Base-by-base conservation (phyloP, 2,329 filamentous ascomycete genomes). In the Exophiala aquamarina region DNA sequence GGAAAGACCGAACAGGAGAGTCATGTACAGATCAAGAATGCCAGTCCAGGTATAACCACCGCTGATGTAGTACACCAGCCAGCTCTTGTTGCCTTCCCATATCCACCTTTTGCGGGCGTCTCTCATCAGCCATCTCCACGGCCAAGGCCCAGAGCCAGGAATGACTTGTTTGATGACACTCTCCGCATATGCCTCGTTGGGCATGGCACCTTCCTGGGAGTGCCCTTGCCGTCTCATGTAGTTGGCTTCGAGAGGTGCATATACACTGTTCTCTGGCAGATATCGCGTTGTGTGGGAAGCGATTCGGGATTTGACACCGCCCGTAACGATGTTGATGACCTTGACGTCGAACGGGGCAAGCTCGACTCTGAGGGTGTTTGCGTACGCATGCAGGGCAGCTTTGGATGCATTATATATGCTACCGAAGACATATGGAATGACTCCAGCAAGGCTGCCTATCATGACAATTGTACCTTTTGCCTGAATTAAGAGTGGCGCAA, bases 281-380 rank as follows among this genome's bases (percentile, higher is more conserved):
- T 49, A 41, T 9, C 49, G 43, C 15, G 40, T 50, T 26, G 46
- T 41, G 17, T 57, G 54, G 11, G 41, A 31, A 8, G 40, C 29
- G 55, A 84, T 81, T 23, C 77, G 77, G 33, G 73, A 77, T 59
- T 77, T 74, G 23, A 84, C 80, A 8, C 81, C 80, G 8, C 81
- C 81, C 1, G 81, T 83, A 5, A 83, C 69, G 21, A 78, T 67
- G 2, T 77, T 74, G 46, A 72, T 74, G 28, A 81, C 73, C 31
- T 72, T 68, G 50, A 78, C 72, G 10, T 72, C 74, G 35, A 57
- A 71, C 10, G 60, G 60, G 3, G 55, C 56, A 4, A 57, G 31
- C 31, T 57, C 54, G 14, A 83, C 73, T 10, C 81, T 72, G 37
- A 83, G 61, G 0, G 78, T 80, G 49, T 83, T 73, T 47, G 73